phyloP scores from a whole-genome alignment of 345 rosid species.

The Triadica sebifera region DNA sequence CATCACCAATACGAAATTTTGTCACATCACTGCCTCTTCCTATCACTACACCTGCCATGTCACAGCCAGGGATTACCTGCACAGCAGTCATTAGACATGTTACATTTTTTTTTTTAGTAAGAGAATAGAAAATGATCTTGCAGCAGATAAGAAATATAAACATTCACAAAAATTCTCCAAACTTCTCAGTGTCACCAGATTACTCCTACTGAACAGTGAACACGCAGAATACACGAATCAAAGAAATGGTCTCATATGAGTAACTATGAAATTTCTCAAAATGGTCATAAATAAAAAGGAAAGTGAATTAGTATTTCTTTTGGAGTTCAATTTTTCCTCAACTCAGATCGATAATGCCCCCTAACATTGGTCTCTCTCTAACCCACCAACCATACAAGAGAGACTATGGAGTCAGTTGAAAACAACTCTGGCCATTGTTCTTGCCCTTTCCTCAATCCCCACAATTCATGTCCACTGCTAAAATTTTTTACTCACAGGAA shows the following conservation, averaged over 20 bases:
- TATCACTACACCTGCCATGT: slow-evolving; percentile 49
- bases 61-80: slow-evolving; percentile 43
- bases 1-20: slow-evolving; percentile 36
- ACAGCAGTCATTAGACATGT: slow-evolving; percentile 2
- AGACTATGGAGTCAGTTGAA: no score
- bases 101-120: not conserved
- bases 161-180: not conserved
- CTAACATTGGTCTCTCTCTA: no score
- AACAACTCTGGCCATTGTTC: no score
- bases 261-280: no score
- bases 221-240: not conserved
- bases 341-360: no score
- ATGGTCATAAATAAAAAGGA: no score
- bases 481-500: slow-evolving; percentile 44
- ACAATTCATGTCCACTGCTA: no score
- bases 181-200: not conserved
- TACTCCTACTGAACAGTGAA: not conserved
- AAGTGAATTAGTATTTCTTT: no score
- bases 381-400: no score
- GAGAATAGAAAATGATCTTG: not conserved
- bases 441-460: no score
- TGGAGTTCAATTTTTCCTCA: no score
- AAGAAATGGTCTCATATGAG: no score
- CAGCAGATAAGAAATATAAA: not conserved
- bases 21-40: slow-evolving; percentile 30